A percentile compares a stretch with the other conserved stretches of the same genome.
These are phyloP conservation scores for Oryza glumipatula DNA, from an alignment of 176 grass and related monocot species.

Conservation along the genomic window DNA sequence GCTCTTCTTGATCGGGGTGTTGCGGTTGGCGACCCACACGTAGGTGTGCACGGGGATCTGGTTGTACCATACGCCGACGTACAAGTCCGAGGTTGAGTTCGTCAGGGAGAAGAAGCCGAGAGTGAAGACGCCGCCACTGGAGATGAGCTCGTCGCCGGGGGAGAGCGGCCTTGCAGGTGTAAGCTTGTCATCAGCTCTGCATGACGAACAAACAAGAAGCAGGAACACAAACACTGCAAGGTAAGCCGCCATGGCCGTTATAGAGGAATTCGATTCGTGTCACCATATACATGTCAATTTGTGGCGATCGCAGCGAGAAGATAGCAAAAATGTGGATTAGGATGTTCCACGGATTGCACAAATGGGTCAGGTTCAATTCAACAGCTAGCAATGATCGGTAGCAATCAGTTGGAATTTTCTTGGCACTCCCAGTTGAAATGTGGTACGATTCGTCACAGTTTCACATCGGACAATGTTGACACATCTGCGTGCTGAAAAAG, in stretches of 20 bases:
- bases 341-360: neutral
- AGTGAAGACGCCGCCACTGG: neutral
- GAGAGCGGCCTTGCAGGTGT: neutral
- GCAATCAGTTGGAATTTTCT: neutral
- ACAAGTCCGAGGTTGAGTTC: neutral
- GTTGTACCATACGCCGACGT: neutral
- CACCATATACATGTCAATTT: neutral
- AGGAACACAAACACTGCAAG: neutral
- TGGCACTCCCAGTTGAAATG: neutral
- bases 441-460: neutral
- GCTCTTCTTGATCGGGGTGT: neutral
- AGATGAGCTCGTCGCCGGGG: neutral
- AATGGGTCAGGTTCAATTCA: neutral
- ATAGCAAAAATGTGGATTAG: neutral
- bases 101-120: neutral
- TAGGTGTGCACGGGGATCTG: neutral
- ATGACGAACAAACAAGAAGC: neutral
- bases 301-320: neutral
- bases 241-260: neutral
- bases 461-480: neutral
- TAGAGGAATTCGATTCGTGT: neutral
- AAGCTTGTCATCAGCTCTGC: neutral
- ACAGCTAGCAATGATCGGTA: neutral
- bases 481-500: neutral
- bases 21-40: neutral